These are phyloP conservation scores for Peniophora sp. DNA, from an alignment of 1,284 basidiomycete genomes.

Conservation along the genomic window DNA sequence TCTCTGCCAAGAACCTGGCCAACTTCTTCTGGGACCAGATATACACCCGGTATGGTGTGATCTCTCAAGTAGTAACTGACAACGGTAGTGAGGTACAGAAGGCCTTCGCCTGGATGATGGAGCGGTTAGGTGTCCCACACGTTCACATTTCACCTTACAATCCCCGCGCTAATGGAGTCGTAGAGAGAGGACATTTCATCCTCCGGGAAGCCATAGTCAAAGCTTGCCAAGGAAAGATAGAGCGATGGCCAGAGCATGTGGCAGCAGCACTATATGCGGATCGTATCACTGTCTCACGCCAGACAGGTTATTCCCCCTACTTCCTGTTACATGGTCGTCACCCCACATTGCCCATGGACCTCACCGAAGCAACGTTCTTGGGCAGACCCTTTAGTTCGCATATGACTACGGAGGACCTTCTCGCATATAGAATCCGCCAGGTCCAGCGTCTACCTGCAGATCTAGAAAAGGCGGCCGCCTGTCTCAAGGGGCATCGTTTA, in stretches of 20 bases:
- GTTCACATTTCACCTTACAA: slow-evolving; percentile 12
- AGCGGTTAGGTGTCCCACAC: slow-evolving; percentile 5
- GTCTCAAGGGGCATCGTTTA: slow-evolving; percentile 5
- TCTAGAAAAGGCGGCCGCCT: slow-evolving; percentile 5
- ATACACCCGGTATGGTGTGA: slow-evolving; percentile 24
- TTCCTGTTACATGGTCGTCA: slow-evolving; percentile 19
- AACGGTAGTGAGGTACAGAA: slow-evolving; percentile 19
- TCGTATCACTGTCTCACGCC: slow-evolving; percentile 7
- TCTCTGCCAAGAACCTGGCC: slow-evolving; percentile 12
- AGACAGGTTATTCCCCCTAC: slow-evolving; percentile 14
- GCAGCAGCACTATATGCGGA: slow-evolving; percentile 13
- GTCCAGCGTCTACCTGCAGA: slow-evolving; percentile 10
- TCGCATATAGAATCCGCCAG: slow-evolving; percentile 11
- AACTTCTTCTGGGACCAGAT: slow-evolving; percentile 24
- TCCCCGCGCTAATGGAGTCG: slow-evolving; percentile 12
- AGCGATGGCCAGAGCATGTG: slow-evolving; percentile 7
- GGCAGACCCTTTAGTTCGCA: slow-evolving; percentile 5
- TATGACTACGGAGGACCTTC: slow-evolving; percentile 9
- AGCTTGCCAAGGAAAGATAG: slow-evolving; percentile 6
- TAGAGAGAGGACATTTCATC: slow-evolving; percentile 13
- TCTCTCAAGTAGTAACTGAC: slow-evolving; percentile 24
- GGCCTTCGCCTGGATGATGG: slow-evolving; percentile 8
- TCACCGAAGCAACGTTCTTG: slow-evolving; percentile 22
- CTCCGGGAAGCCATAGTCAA: slow-evolving; percentile 10
- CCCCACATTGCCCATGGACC: slow-evolving; percentile 22